Conservation (phyloP, 2,329 filamentous ascomycete genomes). For the Gaeumannomyces sp. region DNA sequence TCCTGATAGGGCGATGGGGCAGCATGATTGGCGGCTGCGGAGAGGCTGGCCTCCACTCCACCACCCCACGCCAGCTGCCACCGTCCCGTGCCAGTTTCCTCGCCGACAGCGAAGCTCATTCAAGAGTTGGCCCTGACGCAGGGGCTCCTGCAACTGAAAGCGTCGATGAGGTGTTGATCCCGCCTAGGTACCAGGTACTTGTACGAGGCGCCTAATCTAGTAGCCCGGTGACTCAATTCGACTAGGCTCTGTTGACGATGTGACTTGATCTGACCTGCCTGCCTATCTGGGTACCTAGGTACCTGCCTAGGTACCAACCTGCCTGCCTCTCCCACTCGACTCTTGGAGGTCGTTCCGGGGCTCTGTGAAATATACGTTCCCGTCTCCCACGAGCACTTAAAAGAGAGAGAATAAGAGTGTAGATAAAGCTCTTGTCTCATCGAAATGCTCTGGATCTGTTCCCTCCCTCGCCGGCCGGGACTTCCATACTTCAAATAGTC, state of each 20-base stretch:
- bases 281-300: no score
- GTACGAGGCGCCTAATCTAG: no score
- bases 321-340: no score
- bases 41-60: not conserved
- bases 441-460: no score
- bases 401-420: no score
- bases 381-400: no score
- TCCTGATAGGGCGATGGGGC: not conserved
- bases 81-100: not conserved
- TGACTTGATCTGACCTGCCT: not conserved
- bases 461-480: not conserved
- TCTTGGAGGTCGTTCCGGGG: no score
- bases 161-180: not conserved
- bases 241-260: no score
- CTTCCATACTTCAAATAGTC: not conserved
- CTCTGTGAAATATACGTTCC: no score
- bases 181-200: no score
- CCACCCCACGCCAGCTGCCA: not conserved
- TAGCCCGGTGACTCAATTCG: no score
- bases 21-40: not conserved
- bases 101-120: not conserved
- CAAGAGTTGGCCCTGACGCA: not conserved
- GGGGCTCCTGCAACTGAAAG: not conserved
- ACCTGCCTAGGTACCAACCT: no score
- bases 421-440: not conserved